phyloP scores from a whole-genome alignment of 208 protist genomes.

The Herpetomonas samuelpessoai region DNA sequence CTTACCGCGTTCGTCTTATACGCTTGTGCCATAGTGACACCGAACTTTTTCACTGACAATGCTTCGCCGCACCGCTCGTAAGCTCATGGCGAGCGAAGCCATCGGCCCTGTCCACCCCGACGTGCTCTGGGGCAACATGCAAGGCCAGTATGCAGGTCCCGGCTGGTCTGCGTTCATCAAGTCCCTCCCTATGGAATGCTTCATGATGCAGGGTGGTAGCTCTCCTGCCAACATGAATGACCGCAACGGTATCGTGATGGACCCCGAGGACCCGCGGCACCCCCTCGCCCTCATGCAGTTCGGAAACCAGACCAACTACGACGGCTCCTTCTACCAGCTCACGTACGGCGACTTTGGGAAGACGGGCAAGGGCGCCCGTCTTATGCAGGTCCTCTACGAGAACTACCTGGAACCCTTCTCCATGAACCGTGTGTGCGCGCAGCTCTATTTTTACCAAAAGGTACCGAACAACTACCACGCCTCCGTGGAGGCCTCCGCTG shows the following conservation, averaged over 20 bases:
- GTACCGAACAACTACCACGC: constrained; percentile 89
- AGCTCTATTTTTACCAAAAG: constrained; percentile 83
- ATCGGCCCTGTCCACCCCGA: constrained; percentile 83
- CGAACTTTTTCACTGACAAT: too few relatives aligned
- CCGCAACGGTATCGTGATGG: constrained; percentile 65
- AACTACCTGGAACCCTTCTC: constrained; percentile 89
- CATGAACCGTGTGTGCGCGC: constrained; percentile 84
- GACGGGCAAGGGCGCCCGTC: constrained; percentile 51
- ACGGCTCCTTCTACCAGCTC: constrained; percentile 69
- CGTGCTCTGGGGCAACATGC: constrained; percentile 80
- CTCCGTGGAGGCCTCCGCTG: constrained; percentile 70
- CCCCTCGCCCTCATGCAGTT: constrained; percentile 68
- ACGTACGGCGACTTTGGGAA: constrained; percentile 62
- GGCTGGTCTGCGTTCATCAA: constrained; percentile 78
- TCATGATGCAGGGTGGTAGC: constrained; percentile 73
- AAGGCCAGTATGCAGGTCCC: constrained; percentile 75
- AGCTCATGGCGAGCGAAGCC: constrained; percentile 40
- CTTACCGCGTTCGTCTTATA: constrained; percentile 1
- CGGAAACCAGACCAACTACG: constrained; percentile 50
- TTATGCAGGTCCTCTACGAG: constrained; percentile 89
- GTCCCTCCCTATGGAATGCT: constrained; percentile 62
- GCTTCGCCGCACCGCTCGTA: constrained; percentile 55
- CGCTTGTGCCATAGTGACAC: not conserved
- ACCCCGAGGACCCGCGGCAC: constrained; percentile 84
- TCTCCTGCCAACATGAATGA: constrained; percentile 80